Base-by-base conservation (phyloP, 208 protist species). In the Trypanosoma theileri region DNA sequence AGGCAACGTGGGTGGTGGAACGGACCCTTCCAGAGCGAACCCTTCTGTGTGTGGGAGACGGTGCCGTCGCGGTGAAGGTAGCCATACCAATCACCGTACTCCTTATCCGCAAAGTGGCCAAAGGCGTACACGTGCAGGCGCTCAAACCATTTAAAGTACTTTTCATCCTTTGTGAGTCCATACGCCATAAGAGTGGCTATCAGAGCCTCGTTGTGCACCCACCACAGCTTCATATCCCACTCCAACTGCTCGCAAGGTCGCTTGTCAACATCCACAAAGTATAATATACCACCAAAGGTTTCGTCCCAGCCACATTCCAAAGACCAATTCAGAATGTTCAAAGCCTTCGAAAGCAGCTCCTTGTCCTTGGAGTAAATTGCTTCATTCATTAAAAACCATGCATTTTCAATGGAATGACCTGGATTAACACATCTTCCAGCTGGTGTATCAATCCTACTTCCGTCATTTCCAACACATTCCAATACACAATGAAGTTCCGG, bases 211-310 rank as follows among this genome's bases (percentile, higher is more conserved):
- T 57, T 57, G 66, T 71, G 66, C 41, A 64, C 55, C 66, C 66
- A 71, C 66, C 66, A 71, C 19, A 71, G 57, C 57, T 71, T 71
- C 66, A 63, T 59, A 31, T 60, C 53, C 66, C 66, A 71, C 66
- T 66, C 66, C 54, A 71, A 12, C 46, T 71, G 66, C 44, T 60
- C 48, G n/a, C 56, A 62, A 14, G 66, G 59, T 19, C 59, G 57
- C 22, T 26, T 40, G 22, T 71, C 55, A 16, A 71, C 1, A 41
- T 71, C 66, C 14, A 53, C 28, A 54, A 71, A 71, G 57, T 71
- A 71, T 9, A 71, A 21, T 35, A 71, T 60, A 8, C 66, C 66
- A 22, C 66, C 66, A 58, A 58, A 58, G 40, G 21, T 40, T 16
- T 59, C 41, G 41, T 66, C 66, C 66, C 66, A 71, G 19, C 66